phyloP scores from a whole-genome alignment of 2,329 filamentous ascomycete genomes.

The Cladosporium phlei region DNA sequence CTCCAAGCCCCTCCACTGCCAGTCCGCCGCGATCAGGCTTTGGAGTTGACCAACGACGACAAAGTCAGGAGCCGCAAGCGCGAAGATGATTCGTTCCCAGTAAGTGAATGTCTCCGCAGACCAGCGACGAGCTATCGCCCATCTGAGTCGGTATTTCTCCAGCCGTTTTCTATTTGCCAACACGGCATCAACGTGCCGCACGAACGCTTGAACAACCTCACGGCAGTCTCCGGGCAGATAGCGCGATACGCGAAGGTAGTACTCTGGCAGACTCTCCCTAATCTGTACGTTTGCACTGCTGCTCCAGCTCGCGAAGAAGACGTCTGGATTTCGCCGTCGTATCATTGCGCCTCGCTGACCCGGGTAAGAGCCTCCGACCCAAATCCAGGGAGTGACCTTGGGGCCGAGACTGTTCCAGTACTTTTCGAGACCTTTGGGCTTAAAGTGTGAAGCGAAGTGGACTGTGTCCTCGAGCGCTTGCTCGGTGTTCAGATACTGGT shows the following conservation, averaged over 20 bases:
- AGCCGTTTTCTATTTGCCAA: conserved; percentile 17
- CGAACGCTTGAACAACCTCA: conserved; percentile 19
- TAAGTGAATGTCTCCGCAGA: neutral
- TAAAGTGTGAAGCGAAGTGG: conserved; percentile 21
- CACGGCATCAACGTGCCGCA: conserved; percentile 17
- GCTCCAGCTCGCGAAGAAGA: conserved; percentile 21
- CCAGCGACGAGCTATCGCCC: neutral
- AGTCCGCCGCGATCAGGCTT: neutral
- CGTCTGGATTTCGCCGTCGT: conserved; percentile 21
- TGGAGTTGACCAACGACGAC: neutral
- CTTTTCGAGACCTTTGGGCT: conserved; percentile 16
- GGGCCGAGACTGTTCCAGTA: conserved; percentile 14
- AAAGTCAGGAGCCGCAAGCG: conserved; percentile 9
- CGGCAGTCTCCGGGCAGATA: conserved; percentile 17
- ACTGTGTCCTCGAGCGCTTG: conserved; percentile 23
- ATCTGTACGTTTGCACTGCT: conserved; percentile 19
- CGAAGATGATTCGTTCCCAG: neutral
- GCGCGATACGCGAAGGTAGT: conserved; percentile 16
- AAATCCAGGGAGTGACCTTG: conserved; percentile 20
- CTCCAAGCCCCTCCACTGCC: conserved; percentile 20
- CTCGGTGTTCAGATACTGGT: conserved; percentile 21
- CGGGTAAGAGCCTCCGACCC: conserved; percentile 22
- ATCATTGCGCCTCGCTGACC: conserved; percentile 19
- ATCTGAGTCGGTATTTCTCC: neutral
- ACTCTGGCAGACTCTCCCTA: conserved; percentile 18